Evolutionary conservation across 2,329 filamentous ascomycete genomes (phyloP), one percentile per base, ranked within the genome.

Genomic region (Aureobasidium pullulans): DNA sequence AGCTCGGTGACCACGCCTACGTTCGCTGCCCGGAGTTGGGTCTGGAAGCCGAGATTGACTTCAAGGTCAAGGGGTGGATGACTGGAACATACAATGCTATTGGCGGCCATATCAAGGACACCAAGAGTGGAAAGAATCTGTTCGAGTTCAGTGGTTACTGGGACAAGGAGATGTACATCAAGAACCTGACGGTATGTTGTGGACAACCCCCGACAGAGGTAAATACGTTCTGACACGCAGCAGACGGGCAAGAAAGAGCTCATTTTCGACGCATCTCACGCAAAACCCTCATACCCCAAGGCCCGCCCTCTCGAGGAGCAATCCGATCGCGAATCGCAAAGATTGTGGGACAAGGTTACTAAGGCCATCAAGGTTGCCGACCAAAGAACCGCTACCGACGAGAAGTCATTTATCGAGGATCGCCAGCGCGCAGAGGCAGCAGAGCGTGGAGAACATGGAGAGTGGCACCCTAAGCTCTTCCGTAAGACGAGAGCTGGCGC

Each of bases 61-160:
- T 99, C 82, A 97, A 97, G 77, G 95, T 90, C 56, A 97, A 97
- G 75, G 94, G 94, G 5, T 99, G 95, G 83, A 93, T 99, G 64
- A 87, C 90, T 56, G 94, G 94, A 7, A 94, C 89, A 1, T 99
- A 99, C 75, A 96, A 99, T 70, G 90, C 91, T 39, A 96, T 99
- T 67, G 91, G 90, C 8, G 94, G 94, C 8, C 85, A 81, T 42
- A 96, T 99, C 75, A 96, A 88, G 74, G 90, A 92, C 66, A 90
- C 92, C 64, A 85, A 86, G 69, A 92, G 89, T 0, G 91, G 90
- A 36, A 92, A 96, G 72, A 76, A 87, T 6, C 79, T 96, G n/a
- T 97, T 85, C 69, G 94, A 99, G 72, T 79, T 99, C 6, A 95
- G 89, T 1, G 94, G 94, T 1, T 77, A 93, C 59, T 99, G 94